Base-by-base conservation (phyloP, 1,284 basidiomycete genomes). In the Cryptococcus depauperatus region DNA sequence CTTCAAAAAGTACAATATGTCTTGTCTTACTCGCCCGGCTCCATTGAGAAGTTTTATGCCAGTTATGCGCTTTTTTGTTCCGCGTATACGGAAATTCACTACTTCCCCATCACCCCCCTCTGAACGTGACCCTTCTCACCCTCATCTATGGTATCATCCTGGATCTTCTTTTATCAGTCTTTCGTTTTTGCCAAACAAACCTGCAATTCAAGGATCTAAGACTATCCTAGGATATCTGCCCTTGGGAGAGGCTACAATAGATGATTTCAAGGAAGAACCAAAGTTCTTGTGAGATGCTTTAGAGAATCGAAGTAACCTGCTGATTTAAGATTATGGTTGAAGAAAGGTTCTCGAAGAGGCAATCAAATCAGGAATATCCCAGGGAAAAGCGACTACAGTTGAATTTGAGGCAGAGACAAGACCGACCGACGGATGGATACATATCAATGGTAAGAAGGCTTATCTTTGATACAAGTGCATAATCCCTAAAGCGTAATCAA, bases 381-480 rank as follows among this genome's bases (percentile, higher is more conserved):
- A 41, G 4, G 57, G 55, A 2, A 54, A 48, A 32, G 51, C 51
- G 13, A 42, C 51, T 34, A 54, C 50, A 7, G 55, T 69, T 9
- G 51, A 47, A 14, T 66, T 61, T 32, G 68, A 70, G 52, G 69
- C 69, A 7, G 44, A 56, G 13, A 59, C 56, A 16, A 35, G 69
- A 45, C 66, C 66, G 1, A 55, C 52, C 14, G 69, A 71, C 44
- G 70, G 70, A 21, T 70, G 62, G 47, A 67, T 71, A 37, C 64
- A 68, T 43, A 60, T 71, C 41, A 64, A 61, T 0, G 68, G 67
- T 70, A 32, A 39, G 65, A 16, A 16, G 29, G 16, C 29, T 30
- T 3, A 11, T 5, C 29, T 30, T 3, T 30, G n/a, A n/a, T n/a
- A n/a, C 29, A 30, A 30, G 29, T 11, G 29, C 3, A 30, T 13